Evolutionary conservation across 164 flowering plant genomes (phyloP).

Genomic region (Magnolia kwangsiensis): DNA sequence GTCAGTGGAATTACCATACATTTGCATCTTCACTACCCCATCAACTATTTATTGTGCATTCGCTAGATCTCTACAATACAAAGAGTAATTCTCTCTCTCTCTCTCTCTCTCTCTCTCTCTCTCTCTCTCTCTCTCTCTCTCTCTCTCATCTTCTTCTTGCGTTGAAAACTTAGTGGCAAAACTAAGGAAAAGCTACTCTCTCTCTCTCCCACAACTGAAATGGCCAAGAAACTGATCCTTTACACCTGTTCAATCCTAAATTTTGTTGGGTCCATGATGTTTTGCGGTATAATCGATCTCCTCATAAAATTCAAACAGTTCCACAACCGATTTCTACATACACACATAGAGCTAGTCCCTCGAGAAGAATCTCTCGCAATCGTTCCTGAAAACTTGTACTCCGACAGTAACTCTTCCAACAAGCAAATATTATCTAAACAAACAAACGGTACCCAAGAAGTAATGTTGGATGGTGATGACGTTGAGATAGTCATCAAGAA

Average conservation of each 20-base stretch:
- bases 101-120: too few species aligned
- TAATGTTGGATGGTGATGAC: slow-evolving; percentile 1
- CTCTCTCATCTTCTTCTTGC: too few species aligned
- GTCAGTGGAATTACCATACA: too few species aligned
- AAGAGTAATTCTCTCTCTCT: too few species aligned
- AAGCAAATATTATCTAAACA: not conserved
- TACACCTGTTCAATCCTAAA: not conserved
- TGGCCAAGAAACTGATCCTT: not conserved
- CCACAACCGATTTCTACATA: not conserved
- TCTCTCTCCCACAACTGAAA: not conserved
- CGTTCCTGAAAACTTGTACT: not conserved
- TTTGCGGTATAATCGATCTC: not conserved
- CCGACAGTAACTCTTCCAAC: not conserved
- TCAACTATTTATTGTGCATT: too few species aligned
- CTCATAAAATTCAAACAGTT: not conserved
- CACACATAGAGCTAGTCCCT: not conserved
- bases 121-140: too few species aligned
- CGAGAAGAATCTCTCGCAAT: not conserved
- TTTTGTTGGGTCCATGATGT: not conserved
- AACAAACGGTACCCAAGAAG: not conserved
- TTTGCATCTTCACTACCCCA: too few species aligned
- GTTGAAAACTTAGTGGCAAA: too few species aligned
- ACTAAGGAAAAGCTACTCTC: too few species aligned
- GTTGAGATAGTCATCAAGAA: slow-evolving; percentile 1
- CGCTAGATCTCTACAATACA: too few species aligned